Base-by-base conservation (phyloP, 2,329 filamentous ascomycete species). In the Fusarium azukiicola region DNA sequence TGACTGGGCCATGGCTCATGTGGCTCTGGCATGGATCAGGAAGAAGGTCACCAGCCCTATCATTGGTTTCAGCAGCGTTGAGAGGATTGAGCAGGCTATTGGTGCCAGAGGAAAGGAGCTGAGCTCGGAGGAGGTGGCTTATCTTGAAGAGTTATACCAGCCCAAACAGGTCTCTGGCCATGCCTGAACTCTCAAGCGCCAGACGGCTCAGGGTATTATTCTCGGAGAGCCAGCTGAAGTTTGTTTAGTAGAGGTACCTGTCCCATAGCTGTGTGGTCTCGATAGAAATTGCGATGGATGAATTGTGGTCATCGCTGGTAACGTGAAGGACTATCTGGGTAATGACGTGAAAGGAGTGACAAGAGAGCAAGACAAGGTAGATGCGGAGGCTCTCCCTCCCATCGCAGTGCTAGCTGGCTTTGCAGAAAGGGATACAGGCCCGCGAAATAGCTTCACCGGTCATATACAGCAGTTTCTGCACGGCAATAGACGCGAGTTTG, bases 31-130 rank as follows among this genome's bases (percentile, higher is more conserved):
- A 0, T 80, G 78, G 78, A 80, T 80, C 0, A 68, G 67, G 1
- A 72, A 80, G 46, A 54, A 69, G 1, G 40, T 80, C 11, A 68
- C 78, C 0, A 80, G 78, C 16, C 78, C 78, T 0, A 79, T 80
- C 12, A 71, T 80, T 11, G 78, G 78, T 0, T 80, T 80, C 6
- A 80, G 78, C 13, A 80, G 73, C 8, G 32, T 80, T 19, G 78
- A 71, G 44, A 76, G 78, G 36, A 80, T 80, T 17, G 78, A 80
- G 6, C 75, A 80, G 32, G 78, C 78, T 27, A 58, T 80, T 17
- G 40, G 47, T 19, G 68, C 78, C 0, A 78, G 73, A 16, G 78
- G 78, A 0, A 80, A 80, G 46, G 52, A 14, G 11, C 21, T 80
- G 44, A 54, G 14, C 5, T 17, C 70, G 6, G 78, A 76, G 2